These are phyloP conservation scores for Penicillium sp. DNA, from an alignment of 2,329 filamentous ascomycete species.

Conservation along the genomic window DNA sequence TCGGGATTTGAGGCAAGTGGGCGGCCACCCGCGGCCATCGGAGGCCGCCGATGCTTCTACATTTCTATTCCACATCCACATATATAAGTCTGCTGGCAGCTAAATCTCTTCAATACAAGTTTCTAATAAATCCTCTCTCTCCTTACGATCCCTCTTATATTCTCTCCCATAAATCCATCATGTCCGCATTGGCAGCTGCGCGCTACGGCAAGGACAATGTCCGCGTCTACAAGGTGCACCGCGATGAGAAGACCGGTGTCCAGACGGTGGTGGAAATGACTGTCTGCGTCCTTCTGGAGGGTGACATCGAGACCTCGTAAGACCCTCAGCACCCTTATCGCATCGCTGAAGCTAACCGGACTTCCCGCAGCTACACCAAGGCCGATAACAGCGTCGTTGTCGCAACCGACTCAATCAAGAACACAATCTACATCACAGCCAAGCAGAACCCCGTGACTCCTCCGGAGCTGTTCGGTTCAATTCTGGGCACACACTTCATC, in stretches of 20 bases:
- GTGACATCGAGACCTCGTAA: conserved; percentile 82
- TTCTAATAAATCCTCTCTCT: background rate
- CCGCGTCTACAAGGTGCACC: conserved; percentile 92
- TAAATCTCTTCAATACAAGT: background rate
- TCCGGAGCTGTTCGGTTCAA: conserved; percentile 86
- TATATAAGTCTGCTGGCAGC: conserved; percentile 1
- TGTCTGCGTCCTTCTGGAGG: conserved; percentile 87
- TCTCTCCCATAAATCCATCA: conserved; percentile 22
- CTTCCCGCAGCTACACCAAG: conserved; percentile 70
- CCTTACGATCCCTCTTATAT: background rate
- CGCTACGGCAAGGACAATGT: conserved; percentile 82
- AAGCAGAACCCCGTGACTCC: conserved; percentile 91
- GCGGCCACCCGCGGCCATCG: conserved; percentile 38
- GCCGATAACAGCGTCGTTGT: conserved; percentile 96
- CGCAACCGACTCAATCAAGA: conserved; percentile 97
- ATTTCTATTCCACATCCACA: background rate
- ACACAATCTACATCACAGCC: conserved; percentile 92
- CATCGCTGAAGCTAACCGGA: conserved; percentile 2
- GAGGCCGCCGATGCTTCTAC: conserved; percentile 36
- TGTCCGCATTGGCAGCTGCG: conserved; percentile 44
- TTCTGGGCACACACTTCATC: conserved; percentile 85
- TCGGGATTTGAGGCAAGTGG: conserved; percentile 21
- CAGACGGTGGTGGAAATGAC: conserved; percentile 95
- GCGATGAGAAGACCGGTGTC: conserved; percentile 70
- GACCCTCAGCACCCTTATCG: conserved; percentile 27